phyloP scores from a whole-genome alignment of 805 yeast genomes.

The Metschnikowia similis region DNA sequence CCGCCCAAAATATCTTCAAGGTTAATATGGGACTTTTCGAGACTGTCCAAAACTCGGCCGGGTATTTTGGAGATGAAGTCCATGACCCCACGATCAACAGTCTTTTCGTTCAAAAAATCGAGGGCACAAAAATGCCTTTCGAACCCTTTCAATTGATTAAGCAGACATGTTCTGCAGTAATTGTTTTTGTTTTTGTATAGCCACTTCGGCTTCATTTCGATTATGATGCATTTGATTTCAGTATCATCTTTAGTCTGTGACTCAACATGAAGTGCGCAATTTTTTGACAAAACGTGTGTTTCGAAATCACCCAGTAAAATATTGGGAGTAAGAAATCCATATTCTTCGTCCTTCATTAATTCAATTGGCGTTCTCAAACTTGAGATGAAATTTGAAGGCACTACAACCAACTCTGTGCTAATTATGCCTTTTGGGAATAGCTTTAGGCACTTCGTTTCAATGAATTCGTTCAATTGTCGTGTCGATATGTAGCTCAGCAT shows the following conservation, averaged over 20 bases:
- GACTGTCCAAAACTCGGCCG: not conserved
- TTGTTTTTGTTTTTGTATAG: conserved; percentile 12
- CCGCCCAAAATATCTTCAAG: not conserved
- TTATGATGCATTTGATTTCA: conserved; percentile 3
- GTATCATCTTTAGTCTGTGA: not conserved
- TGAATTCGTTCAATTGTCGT: conserved; percentile 38
- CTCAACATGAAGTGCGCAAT: conserved; percentile 29
- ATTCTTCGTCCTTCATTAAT: conserved; percentile 36
- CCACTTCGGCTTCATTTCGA: conserved; percentile 20
- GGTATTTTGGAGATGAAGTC: conserved; percentile 13
- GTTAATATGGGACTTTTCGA: conserved; percentile 1
- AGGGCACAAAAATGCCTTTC: conserved; percentile 17
- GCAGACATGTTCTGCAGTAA: conserved; percentile 18
- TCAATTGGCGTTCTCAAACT: conserved; percentile 24
- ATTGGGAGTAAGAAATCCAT: conserved; percentile 43
- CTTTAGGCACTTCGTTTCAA: conserved; percentile 30
- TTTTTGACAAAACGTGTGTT: conserved; percentile 28
- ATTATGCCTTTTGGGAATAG: conserved; percentile 28
- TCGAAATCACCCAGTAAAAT: conserved; percentile 31
- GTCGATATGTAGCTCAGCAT: conserved; percentile 36
- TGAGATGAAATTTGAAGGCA: conserved; percentile 28
- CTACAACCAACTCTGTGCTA: conserved; percentile 29
- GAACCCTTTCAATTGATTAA: conserved; percentile 9
- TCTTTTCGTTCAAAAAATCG: conserved; percentile 9
- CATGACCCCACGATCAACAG: conserved; percentile 8